Base-by-base conservation (phyloP, 345 rosid genomes). In the Psidium guajava region DNA sequence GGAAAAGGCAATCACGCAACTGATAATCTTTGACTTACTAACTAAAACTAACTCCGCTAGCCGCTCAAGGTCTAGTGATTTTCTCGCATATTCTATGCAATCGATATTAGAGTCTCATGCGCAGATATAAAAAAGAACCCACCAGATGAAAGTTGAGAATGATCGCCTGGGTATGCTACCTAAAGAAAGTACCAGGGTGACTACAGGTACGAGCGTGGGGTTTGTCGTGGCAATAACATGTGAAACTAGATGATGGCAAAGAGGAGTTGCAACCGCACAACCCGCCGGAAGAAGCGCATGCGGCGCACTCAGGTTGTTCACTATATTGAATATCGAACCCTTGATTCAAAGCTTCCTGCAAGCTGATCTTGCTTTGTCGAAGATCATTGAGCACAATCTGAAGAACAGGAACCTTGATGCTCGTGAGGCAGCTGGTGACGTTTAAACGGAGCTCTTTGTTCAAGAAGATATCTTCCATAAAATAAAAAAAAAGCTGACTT, bases 231-330 rank as follows among this genome's bases (percentile, higher is more conserved):
- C 93, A 92, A 84, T 50, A 49, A 74, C 95, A 94, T 3, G 22
- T 59, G 81, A 94, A 94, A 13, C 2, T 3, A 13, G 8, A 53
- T 5, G 84, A 1, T 14, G 54, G 18, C 2, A 52, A n/a, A 22
- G 1, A 0, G 12, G 64, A 2, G 47, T 90, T 87, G 32, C 90
- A 73, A 21, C 95, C 98, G 82, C 96, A 93, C 18, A 86, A 36
- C 40, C 97, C 96, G 1, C 24, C 5, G 3, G 94, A 88, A 4
- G 0, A 13, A 14, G 11, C 1, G 14, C 96, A 95, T 0, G 0
- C 3, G 1, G 5, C 16, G 85, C 98, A 93, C 11, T 0, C 0
- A 1, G 58, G 21, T 24, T 86, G 21, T 18, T 86, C 14, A 0
- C 0, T 32, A 49, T 87, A 88, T 8, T 8, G n/a, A 32, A 90